Base-by-base conservation (phyloP, 345 rosid genomes). In the Eutrema japonicum region DNA sequence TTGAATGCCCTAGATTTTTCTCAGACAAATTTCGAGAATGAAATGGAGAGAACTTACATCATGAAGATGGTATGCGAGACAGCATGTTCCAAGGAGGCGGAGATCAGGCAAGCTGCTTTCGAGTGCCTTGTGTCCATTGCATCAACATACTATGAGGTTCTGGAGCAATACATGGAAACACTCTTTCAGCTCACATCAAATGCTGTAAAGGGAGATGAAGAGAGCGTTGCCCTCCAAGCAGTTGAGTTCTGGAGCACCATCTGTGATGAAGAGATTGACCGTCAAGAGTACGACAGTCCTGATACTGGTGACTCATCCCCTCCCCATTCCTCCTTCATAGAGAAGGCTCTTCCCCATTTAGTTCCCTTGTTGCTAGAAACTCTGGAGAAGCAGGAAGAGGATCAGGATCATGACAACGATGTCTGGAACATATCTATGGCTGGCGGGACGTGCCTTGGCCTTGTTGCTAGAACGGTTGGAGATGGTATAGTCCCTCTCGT, bases 51-150 rank as follows among this genome's bases (percentile, higher is more conserved):
- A 43, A 85, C 75, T 83, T 95, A 81, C 79, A 92, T 95, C 71
- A 95, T 95, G 99, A 95, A 89, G 82, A 85, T 95, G 74, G 89
- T 90, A 0, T 95, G 98, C 57, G 97, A 92, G 70, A 88, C 99
- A 16, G 92, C 99, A 12, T 51, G 87, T 70, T 85, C 96, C 56
- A 85, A 86, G 72, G 99, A 95, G 82, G 76, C 72, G 6, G 93
- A 83, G 75, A 88, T 95, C 57, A 81, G 99, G 71, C 96, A 90
- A 80, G 89, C 97, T 78, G 96, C 96, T 63, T 95, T 90, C 54
- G 97, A 95, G 78, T 95, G 99, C 74, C 96, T 95, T 69, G 99
- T 95, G 65, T 89, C 99, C 12, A 95, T 92, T 62, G 93, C 96
- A 12, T 92, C 99, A 2, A 83, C 86, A 36, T 95, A 92, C 75